These are phyloP conservation scores for Excoecaria cochinchinensis DNA, from an alignment of 345 rosid species.

Conservation along the genomic window DNA sequence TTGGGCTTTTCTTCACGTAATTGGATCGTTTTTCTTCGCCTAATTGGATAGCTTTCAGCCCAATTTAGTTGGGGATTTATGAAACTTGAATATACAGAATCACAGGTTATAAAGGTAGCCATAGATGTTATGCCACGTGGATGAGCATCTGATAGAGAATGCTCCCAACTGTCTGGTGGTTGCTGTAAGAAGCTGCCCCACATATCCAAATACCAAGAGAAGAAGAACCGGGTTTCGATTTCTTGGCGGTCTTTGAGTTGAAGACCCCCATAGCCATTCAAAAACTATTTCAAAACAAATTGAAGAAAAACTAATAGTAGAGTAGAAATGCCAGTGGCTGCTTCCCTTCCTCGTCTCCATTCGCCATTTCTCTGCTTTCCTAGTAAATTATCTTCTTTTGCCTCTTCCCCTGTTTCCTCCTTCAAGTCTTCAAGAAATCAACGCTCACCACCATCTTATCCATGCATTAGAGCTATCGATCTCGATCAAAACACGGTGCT, in stretches of 20 bases:
- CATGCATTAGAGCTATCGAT: slow-evolving; percentile 61
- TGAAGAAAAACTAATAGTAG: neutral
- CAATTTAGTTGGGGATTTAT: neutral
- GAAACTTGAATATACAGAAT: neutral
- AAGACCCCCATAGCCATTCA: neutral
- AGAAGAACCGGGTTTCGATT: neutral
- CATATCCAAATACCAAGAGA: slow-evolving; percentile 27
- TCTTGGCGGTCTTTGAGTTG: neutral
- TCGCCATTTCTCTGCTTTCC: slow-evolving; percentile 59
- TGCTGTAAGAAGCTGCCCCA: slow-evolving; percentile 26
- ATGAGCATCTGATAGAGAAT: neutral
- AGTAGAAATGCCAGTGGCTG: slow-evolving; percentile 44
- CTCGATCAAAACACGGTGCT: slow-evolving; percentile 82
- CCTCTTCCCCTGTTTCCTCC: slow-evolving; percentile 13
- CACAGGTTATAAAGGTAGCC: neutral
- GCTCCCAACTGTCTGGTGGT: slow-evolving; percentile 22
- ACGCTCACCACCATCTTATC: slow-evolving; percentile 44
- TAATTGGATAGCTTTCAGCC: neutral
- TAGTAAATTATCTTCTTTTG: slow-evolving; percentile 31
- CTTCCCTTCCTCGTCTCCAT: slow-evolving; percentile 51
- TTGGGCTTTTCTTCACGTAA: no score
- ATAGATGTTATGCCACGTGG: slow-evolving; percentile 10
- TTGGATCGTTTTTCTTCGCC: no score
- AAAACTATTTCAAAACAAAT: neutral
- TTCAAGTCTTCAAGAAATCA: slow-evolving; percentile 35